Percentiles rank a stretch among this genome's conserved stretches.
Conservation (phyloP, 495 filamentous ascomycete genomes). For the Aspergillus baeticus region DNA sequence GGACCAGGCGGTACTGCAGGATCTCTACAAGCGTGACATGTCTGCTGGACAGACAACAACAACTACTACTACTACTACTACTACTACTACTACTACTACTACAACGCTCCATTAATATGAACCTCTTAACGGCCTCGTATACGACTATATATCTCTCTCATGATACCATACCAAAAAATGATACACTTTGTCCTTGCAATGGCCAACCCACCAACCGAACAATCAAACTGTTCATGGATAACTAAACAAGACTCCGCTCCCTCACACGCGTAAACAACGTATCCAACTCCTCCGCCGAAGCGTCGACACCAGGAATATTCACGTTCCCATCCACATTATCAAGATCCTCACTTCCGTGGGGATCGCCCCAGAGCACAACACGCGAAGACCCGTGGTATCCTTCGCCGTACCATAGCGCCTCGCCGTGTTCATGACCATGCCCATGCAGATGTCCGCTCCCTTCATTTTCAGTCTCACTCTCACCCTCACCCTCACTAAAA, state of each 20-base stretch:
- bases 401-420: constrained; percentile 22
- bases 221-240: background rate
- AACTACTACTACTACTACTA: too few relatives aligned
- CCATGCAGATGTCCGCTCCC: background rate
- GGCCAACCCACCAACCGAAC: background rate
- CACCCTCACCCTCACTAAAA: background rate
- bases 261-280: constrained; percentile 11
- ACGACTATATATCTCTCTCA: background rate
- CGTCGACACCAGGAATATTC: constrained; percentile 15
- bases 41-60: background rate
- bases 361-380: constrained; percentile 23
- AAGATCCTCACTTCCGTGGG: constrained; percentile 14
- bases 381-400: constrained; percentile 12
- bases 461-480: background rate
- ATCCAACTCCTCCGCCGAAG: constrained; percentile 20
- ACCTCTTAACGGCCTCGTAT: too few relatives aligned
- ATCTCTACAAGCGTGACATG: too few relatives aligned
- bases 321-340: background rate
- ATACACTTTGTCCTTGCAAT: background rate
- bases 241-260: constrained; percentile 9
- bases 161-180: background rate
- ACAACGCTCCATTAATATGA: background rate
- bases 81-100: too few relatives aligned
- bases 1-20: too few relatives aligned
- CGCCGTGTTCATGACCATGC: constrained; percentile 9